Conservation (phyloP, 257 asterid genomes). For the Solanum bulbocastanum region DNA sequence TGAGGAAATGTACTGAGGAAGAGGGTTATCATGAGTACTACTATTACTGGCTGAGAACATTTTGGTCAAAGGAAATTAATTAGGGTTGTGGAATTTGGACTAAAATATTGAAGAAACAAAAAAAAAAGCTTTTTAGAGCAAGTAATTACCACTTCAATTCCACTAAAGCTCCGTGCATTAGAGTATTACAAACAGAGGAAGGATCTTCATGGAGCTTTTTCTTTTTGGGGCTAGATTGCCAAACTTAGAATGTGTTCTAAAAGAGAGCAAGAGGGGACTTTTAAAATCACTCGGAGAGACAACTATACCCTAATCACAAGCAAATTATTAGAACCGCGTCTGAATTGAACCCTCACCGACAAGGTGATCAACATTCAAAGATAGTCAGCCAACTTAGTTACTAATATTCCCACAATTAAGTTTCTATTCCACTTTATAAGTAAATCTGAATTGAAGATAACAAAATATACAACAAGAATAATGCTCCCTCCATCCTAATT, state of each 20-base stretch:
- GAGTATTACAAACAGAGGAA: neutral
- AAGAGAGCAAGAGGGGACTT: neutral
- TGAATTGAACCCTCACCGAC: neutral
- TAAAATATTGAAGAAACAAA: neutral
- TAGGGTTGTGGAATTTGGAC: neutral
- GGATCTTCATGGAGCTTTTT: neutral
- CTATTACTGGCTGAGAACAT: constrained; percentile 24
- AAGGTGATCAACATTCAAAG: no score
- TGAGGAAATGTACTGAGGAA: constrained; percentile 24
- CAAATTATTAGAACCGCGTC: neutral
- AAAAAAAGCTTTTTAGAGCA: neutral
- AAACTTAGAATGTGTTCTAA: neutral
- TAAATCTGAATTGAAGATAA: neutral
- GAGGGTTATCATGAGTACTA: constrained; percentile 23
- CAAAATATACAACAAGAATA: neutral
- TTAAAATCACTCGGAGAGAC: neutral
- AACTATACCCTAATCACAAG: neutral
- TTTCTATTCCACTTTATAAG: neutral
- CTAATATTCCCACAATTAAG: neutral
- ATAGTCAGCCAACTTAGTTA: no score
- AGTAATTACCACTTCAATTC: neutral
- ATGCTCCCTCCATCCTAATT: neutral
- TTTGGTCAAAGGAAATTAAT: neutral
- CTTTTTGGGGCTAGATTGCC: neutral
- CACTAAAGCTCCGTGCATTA: neutral